Conservation (phyloP, 306 rosid species). For the Gleditsia sinensis region DNA sequence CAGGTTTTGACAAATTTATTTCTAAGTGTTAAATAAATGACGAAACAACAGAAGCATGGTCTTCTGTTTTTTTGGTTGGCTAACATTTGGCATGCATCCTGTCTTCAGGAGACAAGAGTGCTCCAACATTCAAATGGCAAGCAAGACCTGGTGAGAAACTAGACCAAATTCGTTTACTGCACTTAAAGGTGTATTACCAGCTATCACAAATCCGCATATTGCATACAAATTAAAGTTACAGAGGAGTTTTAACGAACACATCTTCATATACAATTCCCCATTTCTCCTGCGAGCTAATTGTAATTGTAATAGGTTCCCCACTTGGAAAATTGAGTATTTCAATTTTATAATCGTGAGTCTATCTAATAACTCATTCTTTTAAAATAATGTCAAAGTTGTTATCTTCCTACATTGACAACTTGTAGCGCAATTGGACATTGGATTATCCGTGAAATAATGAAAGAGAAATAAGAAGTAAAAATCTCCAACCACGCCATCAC, state of each 20-base stretch:
- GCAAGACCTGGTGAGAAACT: not conserved
- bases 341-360: not conserved
- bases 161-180: not conserved
- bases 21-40: not conserved
- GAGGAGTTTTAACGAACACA: not conserved
- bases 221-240: not conserved
- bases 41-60: not conserved
- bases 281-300: not conserved
- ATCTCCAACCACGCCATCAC: constrained; percentile 7
- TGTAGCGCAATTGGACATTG: constrained; percentile 12
- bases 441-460: not conserved
- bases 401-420: not conserved
- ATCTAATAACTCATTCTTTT: constrained; percentile 8
- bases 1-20: constrained; percentile 18
- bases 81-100: not conserved
- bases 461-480: not conserved
- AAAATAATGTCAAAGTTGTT: not conserved
- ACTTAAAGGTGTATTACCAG: too few relatives aligned
- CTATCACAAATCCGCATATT: not conserved
- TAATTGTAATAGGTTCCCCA: not conserved
- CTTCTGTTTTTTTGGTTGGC: not conserved
- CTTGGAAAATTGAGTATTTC: not conserved
- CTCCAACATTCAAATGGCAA: constrained; percentile 1
- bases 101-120: not conserved
- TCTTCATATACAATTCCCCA: not conserved